A percentile compares a stretch with the other conserved stretches of the same genome.
These are phyloP conservation scores for Fonsecaea nubica DNA, from an alignment of 2,329 filamentous ascomycete species.

Conservation along the genomic window DNA sequence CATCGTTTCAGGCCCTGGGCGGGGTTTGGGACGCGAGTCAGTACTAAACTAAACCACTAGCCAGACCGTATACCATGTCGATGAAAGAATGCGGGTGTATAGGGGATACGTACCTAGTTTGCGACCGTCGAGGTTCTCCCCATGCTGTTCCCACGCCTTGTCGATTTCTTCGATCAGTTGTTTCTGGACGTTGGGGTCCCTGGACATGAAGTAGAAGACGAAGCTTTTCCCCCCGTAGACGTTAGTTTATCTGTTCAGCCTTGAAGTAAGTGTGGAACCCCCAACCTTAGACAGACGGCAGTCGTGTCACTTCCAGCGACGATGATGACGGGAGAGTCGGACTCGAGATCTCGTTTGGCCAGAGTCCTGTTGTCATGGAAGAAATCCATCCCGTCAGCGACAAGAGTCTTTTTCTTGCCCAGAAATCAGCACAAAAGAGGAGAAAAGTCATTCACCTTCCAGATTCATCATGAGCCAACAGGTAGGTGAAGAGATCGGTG, in stretches of 20 bases:
- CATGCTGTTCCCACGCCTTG: not conserved
- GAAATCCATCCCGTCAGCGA: not conserved
- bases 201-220: conserved; percentile 8
- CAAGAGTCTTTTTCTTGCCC: not conserved
- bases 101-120: not conserved
- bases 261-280: not conserved
- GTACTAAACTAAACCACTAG: not conserved
- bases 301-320: conserved; percentile 8
- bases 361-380: not conserved
- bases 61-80: not conserved
- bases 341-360: not conserved
- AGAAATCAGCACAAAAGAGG: not conserved
- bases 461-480: not conserved
- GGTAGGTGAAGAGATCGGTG: conserved; percentile 2
- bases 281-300: conserved; percentile 4
- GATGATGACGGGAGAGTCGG: conserved; percentile 1
- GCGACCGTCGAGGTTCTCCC: not conserved
- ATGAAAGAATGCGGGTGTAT: no score
- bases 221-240: not conserved
- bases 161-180: conserved; percentile 2
- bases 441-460: not conserved
- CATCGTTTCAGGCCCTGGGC: conserved; percentile 35
- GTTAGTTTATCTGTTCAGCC: not conserved
- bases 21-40: not conserved
- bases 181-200: not conserved